phyloP scores from a whole-genome alignment of 202 grass and related monocot genomes.

The Brachypodium distachyon region DNA sequence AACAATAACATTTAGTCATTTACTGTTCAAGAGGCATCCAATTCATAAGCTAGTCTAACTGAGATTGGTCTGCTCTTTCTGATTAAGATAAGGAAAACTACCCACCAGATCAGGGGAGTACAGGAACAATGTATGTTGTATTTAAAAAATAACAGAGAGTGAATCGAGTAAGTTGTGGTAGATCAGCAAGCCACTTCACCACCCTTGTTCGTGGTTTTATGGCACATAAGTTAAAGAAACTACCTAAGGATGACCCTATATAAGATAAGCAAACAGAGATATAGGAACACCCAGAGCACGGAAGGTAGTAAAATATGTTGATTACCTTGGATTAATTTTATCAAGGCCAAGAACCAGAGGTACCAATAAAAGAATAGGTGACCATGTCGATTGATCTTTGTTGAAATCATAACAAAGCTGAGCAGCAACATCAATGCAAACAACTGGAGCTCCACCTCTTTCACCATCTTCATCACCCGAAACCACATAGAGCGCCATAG shows the following conservation, averaged over 20 bases:
- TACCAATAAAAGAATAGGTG: slow-evolving; percentile 76
- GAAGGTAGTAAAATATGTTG: not conserved
- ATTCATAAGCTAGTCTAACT: not conserved
- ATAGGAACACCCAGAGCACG: not conserved
- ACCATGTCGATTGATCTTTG: slow-evolving; percentile 40
- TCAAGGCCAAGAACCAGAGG: slow-evolving; percentile 91
- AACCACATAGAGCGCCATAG: slow-evolving; percentile 83
- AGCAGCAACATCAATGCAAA: slow-evolving; percentile 69
- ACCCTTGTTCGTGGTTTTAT: not conserved
- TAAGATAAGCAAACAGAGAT: slow-evolving; percentile 1
- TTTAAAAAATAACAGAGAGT: not conserved
- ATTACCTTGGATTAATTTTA: slow-evolving; percentile 93
- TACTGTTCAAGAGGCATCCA: not conserved
- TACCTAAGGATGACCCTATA: not conserved
- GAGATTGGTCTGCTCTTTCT: not conserved
- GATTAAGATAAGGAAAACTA: not conserved
- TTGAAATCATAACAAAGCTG: slow-evolving; percentile 60
- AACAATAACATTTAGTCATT: not conserved
- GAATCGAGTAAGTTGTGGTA: not conserved
- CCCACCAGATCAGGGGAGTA: not conserved
- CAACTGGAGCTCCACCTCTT: slow-evolving; percentile 87
- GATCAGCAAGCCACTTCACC: not conserved
- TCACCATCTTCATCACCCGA: slow-evolving; percentile 95
- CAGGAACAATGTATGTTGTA: not conserved
- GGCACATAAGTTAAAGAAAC: not conserved